Conservation (phyloP, 2,329 filamentous ascomycete species). For the Curvularia lunata region DNA sequence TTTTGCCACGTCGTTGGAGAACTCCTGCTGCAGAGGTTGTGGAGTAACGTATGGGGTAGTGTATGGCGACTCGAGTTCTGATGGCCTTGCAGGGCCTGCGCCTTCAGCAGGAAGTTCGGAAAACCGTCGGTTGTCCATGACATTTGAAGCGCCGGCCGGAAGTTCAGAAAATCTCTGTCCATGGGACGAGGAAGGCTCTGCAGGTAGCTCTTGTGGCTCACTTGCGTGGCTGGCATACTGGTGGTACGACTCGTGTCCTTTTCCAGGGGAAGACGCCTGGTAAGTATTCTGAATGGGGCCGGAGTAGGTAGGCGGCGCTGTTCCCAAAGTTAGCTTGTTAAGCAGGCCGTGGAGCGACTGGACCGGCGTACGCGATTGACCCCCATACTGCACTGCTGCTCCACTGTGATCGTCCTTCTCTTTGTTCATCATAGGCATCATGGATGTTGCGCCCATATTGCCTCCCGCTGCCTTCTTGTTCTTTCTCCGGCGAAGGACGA, state of each 20-base stretch:
- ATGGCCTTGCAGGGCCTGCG: not conserved
- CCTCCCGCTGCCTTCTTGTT: slow-evolving; percentile 10
- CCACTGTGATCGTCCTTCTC: slow-evolving; percentile 15
- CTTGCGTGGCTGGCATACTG: slow-evolving; percentile 25
- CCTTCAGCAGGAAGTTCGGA: slow-evolving; percentile 31
- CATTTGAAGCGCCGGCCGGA: slow-evolving; percentile 23
- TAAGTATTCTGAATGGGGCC: slow-evolving; percentile 29
- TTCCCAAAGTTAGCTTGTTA: slow-evolving; percentile 12
- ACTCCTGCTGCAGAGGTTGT: slow-evolving; percentile 20
- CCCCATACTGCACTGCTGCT: slow-evolving; percentile 19
- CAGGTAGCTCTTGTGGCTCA: slow-evolving; percentile 30
- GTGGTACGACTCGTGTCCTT: slow-evolving; percentile 21
- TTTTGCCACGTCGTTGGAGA: slow-evolving; percentile 19
- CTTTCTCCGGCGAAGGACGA: slow-evolving; percentile 28
- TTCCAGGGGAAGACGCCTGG: slow-evolving; percentile 16
- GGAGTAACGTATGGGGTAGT: slow-evolving; percentile 29
- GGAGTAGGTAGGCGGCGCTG: slow-evolving; percentile 38
- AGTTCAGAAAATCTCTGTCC: slow-evolving; percentile 31
- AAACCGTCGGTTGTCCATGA: slow-evolving; percentile 16
- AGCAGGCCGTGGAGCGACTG: not conserved
- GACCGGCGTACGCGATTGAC: slow-evolving; percentile 31
- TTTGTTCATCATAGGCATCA: slow-evolving; percentile 23
- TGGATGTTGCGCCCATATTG: slow-evolving; percentile 16
- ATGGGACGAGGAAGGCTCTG: slow-evolving; percentile 14
- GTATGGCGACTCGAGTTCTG: slow-evolving; percentile 31